Evolutionary conservation across 192 early-diverging fungal genomes (phyloP).

Genomic region (Kappamyces sp.): DNA sequence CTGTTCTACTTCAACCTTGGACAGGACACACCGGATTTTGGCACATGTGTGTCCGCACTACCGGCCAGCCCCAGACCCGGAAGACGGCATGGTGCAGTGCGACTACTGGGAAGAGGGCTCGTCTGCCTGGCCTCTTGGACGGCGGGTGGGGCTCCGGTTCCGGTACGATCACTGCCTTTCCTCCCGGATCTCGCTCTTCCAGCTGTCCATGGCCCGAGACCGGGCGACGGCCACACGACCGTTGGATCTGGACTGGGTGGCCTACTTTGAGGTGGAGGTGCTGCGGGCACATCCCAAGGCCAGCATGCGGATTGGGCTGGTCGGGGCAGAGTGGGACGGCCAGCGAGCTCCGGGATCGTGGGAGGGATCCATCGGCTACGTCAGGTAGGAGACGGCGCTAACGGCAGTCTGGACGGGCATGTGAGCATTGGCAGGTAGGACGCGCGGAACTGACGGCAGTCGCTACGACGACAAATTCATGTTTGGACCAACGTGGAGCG

Average conservation of each 20-base stretch:
- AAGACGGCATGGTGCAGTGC: neutral
- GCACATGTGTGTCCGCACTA: too few relatives aligned
- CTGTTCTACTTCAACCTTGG: too few relatives aligned
- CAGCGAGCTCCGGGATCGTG: neutral
- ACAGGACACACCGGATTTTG: too few relatives aligned
- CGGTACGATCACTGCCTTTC: conserved; percentile 9
- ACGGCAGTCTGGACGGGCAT: conserved; percentile 12
- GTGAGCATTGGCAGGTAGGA: too few relatives aligned
- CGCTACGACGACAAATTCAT: neutral
- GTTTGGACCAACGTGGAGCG: conserved; percentile 8
- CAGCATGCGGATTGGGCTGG: conserved; percentile 12
- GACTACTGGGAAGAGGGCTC: neutral
- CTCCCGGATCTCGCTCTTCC: too few relatives aligned
- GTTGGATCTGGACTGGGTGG: neutral
- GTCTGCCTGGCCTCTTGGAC: neutral
- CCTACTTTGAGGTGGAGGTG: conserved; percentile 14
- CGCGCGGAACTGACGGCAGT: too few relatives aligned
- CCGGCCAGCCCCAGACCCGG: neutral
- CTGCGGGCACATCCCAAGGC: neutral
- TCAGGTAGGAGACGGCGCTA: too few relatives aligned
- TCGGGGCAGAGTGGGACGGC: conserved; percentile 3
- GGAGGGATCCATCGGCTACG: conserved; percentile 3
- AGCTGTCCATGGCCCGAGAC: too few relatives aligned
- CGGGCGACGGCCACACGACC: too few relatives aligned
- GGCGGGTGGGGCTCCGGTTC: neutral